Base-by-base conservation (phyloP, 1,139 yeast species). In the Candida frijolesensis region DNA sequence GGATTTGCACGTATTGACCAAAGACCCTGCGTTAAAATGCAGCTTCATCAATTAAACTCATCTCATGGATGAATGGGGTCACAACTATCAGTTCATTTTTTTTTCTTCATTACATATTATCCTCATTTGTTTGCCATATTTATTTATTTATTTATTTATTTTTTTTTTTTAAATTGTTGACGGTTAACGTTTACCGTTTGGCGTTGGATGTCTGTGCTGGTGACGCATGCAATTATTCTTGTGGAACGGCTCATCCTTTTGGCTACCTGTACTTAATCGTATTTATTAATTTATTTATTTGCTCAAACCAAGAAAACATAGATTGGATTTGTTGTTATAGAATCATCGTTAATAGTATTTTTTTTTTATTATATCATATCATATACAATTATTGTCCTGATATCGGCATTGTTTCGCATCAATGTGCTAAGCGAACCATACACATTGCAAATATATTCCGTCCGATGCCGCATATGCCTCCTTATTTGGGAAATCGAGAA, bases 1-100 rank as follows among this genome's bases (percentile, higher is more conserved):
- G 44, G 77, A 74, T 32, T 55, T 58, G 19, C 81, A 76, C 58
- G 72, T 76, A 5, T 63, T 76, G 50, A 67, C 74, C 3, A 57
- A 59, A 25, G 65, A 69, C 42, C 29, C 41, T 1, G 47, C 48
- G 11, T 51, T 53, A 25, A 56, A 59, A 51, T 72, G 77, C 57
- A 55, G 56, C 2, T 67, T 47, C 52, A 58, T 64, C 2, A 27
- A 34, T 14, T 11, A 44, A 16, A 10, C 10, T 4, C 42, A 25
- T 4, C 29, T 9, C 8, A 25, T 6, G 29, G 29, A 25, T 8
- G 29, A 25, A 25, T 9, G 29, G 29, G 8, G 7, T 8, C 29
- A 25, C 29, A 19, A 19, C 22, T 19, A 19, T 19, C 22, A 19
- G 29, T 32, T 32, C 15, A 8, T 32, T 32, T 32, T 32, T 32